Base-by-base conservation (phyloP, 2,329 filamentous ascomycete genomes). In the Colletotrichum sp. region DNA sequence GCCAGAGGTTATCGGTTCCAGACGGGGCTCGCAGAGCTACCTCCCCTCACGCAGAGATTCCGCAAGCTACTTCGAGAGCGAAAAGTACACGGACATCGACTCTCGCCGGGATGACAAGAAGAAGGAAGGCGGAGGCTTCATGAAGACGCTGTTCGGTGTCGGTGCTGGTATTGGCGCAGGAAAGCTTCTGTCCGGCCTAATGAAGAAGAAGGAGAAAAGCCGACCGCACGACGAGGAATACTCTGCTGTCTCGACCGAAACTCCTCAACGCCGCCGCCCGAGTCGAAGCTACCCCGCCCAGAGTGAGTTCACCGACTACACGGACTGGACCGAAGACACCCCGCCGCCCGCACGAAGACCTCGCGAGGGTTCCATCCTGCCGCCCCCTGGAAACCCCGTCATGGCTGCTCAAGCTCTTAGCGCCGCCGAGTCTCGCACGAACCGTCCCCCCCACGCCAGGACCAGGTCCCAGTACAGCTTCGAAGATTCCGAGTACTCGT, bases 91-190 rank as follows among this genome's bases (percentile, higher is more conserved):
- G 0, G 89, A 92, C n/a, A 74, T 78, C 9, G 79, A 78, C 72
- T 80, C 62, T 65, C 79, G 32, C 85, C 85, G 28, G 87, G 84
- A 44, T 78, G 80, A 71, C 79, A 80, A 82, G 80, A 83, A 81
- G 73, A 83, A 52, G n/a, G 44, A 86, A 48, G 86, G 87, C 6
- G 89, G 90, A 22, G 92, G 92, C 10, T 89, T 94, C 79, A 90
- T 92, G 82, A 90, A 90, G 80, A 91, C 90, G 68, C 75, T 95
- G 3, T 83, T 93, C 16, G 89, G 90, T 62, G 86, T 91, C 26
- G 93, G 91, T 16, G 93, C 92, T 1, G 86, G 90, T 7, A 82
- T 93, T 3, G 94, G 93, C 22, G 92, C 90, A 9, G 91, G 90
- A 22, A 91, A 91, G 34, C 84, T 95, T 18, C 88, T 90, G 5